Conservation (phyloP, 768 basidiomycete genomes). For the Suillus spraguei region DNA sequence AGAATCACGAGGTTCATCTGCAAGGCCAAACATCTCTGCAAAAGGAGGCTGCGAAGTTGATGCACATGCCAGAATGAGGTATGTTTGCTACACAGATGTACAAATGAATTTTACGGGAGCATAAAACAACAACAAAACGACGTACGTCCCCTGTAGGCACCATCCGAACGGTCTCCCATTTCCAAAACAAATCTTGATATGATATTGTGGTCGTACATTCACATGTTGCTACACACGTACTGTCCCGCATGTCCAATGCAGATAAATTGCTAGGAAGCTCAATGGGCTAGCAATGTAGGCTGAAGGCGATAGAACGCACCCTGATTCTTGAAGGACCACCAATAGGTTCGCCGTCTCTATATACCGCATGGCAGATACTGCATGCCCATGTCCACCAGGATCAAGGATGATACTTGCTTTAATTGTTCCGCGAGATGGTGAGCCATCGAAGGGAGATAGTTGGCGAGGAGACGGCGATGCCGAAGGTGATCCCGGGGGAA, state of each 20-base stretch:
- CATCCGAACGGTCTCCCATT: conserved; percentile 17
- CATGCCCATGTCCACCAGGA: conserved; percentile 37
- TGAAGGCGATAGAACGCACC: conserved; percentile 45
- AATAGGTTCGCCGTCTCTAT: conserved; percentile 47
- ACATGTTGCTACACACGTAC: conserved; percentile 35
- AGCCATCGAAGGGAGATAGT: conserved; percentile 18
- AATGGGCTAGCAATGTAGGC: conserved; percentile 12
- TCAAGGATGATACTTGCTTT: conserved; percentile 49
- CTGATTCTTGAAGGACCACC: conserved; percentile 61
- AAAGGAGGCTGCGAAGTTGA: conserved; percentile 31
- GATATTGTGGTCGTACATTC: conserved; percentile 16
- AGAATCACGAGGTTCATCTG: conserved; percentile 13
- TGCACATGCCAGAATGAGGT: conserved; percentile 50
- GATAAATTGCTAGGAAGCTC: conserved; percentile 48
- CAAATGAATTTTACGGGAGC: conserved; percentile 5
- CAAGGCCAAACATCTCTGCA: conserved; percentile 25
- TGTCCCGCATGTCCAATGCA: conserved; percentile 56
- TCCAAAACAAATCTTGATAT: conserved; percentile 15
- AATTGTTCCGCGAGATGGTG: conserved; percentile 20
- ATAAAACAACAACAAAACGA: not conserved
- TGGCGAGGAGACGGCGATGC: conserved; percentile 37
- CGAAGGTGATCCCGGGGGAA: conserved; percentile 39
- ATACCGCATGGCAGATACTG: conserved; percentile 49
- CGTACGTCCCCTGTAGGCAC: not conserved
- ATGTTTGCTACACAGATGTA: conserved; percentile 16